A percentile compares a stretch with the other conserved stretches of the same genome.
These are phyloP conservation scores for Elsinoe australis DNA, from an alignment of 2,329 filamentous ascomycete genomes.

Conservation along the genomic window DNA sequence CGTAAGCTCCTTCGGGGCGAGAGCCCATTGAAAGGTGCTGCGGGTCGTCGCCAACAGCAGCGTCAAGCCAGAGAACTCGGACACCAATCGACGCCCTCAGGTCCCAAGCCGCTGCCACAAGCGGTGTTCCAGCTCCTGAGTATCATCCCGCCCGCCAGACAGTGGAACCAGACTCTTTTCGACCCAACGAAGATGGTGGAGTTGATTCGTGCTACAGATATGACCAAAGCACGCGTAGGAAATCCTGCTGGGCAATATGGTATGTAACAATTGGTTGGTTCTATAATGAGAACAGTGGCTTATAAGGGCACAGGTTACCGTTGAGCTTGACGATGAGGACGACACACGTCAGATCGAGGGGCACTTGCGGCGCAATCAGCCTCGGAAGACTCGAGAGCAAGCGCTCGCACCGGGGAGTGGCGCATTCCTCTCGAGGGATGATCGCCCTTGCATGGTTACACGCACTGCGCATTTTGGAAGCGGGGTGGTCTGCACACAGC, in stretches of 20 bases:
- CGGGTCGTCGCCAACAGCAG: constrained; percentile 74
- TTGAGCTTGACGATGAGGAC: no score
- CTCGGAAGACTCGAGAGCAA: not conserved
- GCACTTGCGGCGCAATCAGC: no score
- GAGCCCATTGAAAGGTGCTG: constrained; percentile 85
- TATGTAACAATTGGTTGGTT: constrained; percentile 14
- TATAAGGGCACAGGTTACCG: no score
- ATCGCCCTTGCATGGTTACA: constrained; percentile 12
- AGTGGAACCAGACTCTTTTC: constrained; percentile 63
- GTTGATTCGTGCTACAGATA: constrained; percentile 59
- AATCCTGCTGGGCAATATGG: constrained; percentile 8
- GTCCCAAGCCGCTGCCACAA: constrained; percentile 22
- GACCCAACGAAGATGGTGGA: constrained; percentile 63
- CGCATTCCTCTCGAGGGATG: constrained; percentile 5
- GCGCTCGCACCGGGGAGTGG: not conserved
- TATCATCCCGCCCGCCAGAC: constrained; percentile 64
- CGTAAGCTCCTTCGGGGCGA: constrained; percentile 84
- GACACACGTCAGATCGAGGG: no score
- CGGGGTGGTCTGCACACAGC: not conserved
- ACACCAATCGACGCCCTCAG: constrained; percentile 18
- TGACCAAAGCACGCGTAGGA: constrained; percentile 32
- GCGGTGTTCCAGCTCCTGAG: constrained; percentile 47
- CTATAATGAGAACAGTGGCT: not conserved
- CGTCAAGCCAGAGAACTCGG: constrained; percentile 35
- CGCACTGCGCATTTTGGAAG: not conserved